These are phyloP conservation scores for Aspergillus diversus DNA, from an alignment of 495 filamentous ascomycete genomes.

Conservation along the genomic window DNA sequence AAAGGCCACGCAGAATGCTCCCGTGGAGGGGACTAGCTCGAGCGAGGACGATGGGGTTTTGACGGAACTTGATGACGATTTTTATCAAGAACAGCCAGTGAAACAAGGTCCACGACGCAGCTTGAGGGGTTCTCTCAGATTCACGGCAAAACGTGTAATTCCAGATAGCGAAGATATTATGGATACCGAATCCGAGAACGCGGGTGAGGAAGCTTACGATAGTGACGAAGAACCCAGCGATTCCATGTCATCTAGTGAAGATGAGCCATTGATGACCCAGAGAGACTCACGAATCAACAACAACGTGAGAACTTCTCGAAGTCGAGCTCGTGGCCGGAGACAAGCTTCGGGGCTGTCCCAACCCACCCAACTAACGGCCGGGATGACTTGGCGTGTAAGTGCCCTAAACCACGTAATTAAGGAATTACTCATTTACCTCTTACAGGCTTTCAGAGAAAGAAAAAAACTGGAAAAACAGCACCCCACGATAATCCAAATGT, in stretches of 20 bases:
- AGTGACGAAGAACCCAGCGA: conserved; percentile 11
- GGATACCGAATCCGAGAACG: conserved; percentile 16
- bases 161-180: conserved; percentile 17
- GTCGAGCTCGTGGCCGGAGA: conserved; percentile 2
- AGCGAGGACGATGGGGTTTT: conserved; percentile 21
- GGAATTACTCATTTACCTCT: conserved; percentile 4
- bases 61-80: conserved; percentile 26
- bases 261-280: conserved; percentile 9
- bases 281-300: conserved; percentile 2
- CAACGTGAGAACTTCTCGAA: conserved; percentile 6
- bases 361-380: background rate
- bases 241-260: conserved; percentile 20
- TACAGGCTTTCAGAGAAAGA: conserved; percentile 53
- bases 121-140: conserved; percentile 21
- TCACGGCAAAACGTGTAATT: background rate
- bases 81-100: conserved; percentile 16
- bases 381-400: conserved; percentile 43
- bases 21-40: conserved; percentile 16
- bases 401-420: background rate
- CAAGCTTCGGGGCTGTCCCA: background rate
- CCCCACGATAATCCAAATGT: conserved; percentile 80
- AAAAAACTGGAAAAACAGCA: conserved; percentile 74
- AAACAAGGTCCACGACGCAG: conserved; percentile 23
- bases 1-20: conserved; percentile 26
- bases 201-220: conserved; percentile 16